Conservation (phyloP, 2,329 filamentous ascomycete genomes). For the Microsporum ferrugineum region DNA sequence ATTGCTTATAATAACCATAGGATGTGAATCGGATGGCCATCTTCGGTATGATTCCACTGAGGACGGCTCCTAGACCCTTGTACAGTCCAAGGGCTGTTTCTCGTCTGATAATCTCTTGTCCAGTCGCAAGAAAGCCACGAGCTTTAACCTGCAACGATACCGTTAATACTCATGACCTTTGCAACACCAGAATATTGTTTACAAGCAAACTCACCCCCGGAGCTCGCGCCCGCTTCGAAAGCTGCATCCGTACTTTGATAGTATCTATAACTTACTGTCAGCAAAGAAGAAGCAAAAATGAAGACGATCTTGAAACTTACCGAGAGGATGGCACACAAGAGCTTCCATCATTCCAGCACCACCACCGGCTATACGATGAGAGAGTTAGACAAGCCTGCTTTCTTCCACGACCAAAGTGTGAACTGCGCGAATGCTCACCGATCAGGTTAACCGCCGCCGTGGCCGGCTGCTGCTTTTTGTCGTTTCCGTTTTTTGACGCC, state of each 20-base stretch:
- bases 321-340: slow-evolving; percentile 84
- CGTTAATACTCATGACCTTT: not conserved
- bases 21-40: slow-evolving; percentile 99
- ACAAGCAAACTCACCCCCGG: slow-evolving; percentile 52
- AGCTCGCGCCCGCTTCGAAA: slow-evolving; percentile 70
- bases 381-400: slow-evolving; percentile 14
- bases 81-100: slow-evolving; percentile 91
- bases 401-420: slow-evolving; percentile 1
- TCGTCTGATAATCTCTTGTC: slow-evolving; percentile 70
- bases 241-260: slow-evolving; percentile 99
- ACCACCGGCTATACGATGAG: slow-evolving; percentile 60
- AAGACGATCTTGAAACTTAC: slow-evolving; percentile 38
- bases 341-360: slow-evolving; percentile 99
- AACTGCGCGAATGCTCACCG: slow-evolving; percentile 45
- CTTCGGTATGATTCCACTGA: slow-evolving; percentile 94
- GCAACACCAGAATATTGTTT: not conserved
- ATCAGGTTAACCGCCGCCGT: slow-evolving; percentile 85
- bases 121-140: slow-evolving; percentile 79
- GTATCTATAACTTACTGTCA: slow-evolving; percentile 51
- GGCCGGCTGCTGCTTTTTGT: slow-evolving; percentile 54
- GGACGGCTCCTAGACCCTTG: slow-evolving; percentile 92
- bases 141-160: slow-evolving; percentile 46
- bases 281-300: slow-evolving; percentile 6
- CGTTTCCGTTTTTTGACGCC: slow-evolving; percentile 11
- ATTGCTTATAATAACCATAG: slow-evolving; percentile 88